Evolutionary conservation across 2,329 filamentous ascomycete genomes (phyloP).

Genomic region (Colletotrichum paranaense): DNA sequence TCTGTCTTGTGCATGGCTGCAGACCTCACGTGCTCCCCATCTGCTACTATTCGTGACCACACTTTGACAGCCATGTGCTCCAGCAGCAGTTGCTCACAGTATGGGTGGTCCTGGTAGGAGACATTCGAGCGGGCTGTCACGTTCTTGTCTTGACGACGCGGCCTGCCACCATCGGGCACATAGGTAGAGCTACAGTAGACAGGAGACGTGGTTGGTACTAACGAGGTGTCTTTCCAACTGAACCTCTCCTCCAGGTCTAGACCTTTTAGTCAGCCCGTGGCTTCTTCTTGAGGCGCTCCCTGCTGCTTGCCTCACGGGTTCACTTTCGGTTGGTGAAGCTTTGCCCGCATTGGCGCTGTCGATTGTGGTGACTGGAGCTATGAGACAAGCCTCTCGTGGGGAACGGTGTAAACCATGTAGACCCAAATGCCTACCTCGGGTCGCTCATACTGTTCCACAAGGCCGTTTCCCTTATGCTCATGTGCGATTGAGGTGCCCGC

Average conservation of each 20-base stretch:
- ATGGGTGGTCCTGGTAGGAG: background rate
- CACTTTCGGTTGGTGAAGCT: too few species aligned
- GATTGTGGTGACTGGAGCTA: too few species aligned
- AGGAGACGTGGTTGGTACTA: background rate
- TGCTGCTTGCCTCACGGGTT: too few species aligned
- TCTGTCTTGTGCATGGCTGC: conserved; percentile 3
- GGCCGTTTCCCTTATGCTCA: too few species aligned
- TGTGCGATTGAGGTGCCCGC: too few species aligned
- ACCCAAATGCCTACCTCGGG: too few species aligned
- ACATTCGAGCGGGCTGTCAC: background rate
- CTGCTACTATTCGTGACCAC: conserved; percentile 6
- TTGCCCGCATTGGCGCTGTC: too few species aligned
- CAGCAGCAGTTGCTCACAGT: background rate
- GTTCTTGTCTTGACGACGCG: background rate
- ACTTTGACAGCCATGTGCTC: background rate
- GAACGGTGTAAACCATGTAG: too few species aligned
- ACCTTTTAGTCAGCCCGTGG: background rate
- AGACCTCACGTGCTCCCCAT: conserved; percentile 14
- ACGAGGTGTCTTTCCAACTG: background rate
- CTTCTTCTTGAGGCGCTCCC: background rate
- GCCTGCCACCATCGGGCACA: background rate
- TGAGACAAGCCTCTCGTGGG: too few species aligned
- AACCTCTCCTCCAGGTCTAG: background rate
- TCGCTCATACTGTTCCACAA: too few species aligned
- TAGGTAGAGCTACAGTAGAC: background rate